These are phyloP conservation scores for Aspergillus sojae DNA, from an alignment of 2,329 filamentous ascomycete genomes.

Conservation along the genomic window DNA sequence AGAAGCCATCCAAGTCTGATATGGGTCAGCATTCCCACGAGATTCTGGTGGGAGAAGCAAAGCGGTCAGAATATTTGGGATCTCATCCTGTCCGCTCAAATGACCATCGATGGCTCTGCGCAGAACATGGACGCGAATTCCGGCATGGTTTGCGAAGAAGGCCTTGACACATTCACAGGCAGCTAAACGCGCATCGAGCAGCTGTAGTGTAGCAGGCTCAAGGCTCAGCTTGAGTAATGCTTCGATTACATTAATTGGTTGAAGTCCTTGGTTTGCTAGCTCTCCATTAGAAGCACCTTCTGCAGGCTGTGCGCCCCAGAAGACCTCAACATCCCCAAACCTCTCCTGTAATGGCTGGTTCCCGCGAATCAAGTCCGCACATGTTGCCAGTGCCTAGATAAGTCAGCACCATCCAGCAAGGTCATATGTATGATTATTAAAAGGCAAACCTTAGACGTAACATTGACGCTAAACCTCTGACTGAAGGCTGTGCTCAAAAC, in stretches of 20 bases:
- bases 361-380: conserved; percentile 83
- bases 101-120: conserved; percentile 88
- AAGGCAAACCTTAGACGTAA: conserved; percentile 73
- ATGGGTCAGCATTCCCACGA: conserved; percentile 72
- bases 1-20: conserved; percentile 86
- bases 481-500: conserved; percentile 83
- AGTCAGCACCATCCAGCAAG: conserved; percentile 14
- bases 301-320: conserved; percentile 32
- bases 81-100: conserved; percentile 73
- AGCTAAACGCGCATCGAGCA: conserved; percentile 80
- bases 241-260: conserved; percentile 86
- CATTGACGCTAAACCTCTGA: conserved; percentile 69
- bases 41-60: conserved; percentile 69
- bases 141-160: conserved; percentile 80
- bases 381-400: conserved; percentile 73
- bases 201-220: conserved; percentile 64
- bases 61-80: conserved; percentile 84
- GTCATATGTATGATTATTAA: not conserved
- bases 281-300: conserved; percentile 38
- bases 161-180: conserved; percentile 90
- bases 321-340: conserved; percentile 85
- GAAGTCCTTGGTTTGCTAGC: conserved; percentile 50
- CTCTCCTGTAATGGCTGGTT: conserved; percentile 80
- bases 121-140: conserved; percentile 83
- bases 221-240: conserved; percentile 83